These are phyloP conservation scores for Fusarium globosum DNA, from an alignment of 2,329 filamentous ascomycete genomes.

Conservation along the genomic window DNA sequence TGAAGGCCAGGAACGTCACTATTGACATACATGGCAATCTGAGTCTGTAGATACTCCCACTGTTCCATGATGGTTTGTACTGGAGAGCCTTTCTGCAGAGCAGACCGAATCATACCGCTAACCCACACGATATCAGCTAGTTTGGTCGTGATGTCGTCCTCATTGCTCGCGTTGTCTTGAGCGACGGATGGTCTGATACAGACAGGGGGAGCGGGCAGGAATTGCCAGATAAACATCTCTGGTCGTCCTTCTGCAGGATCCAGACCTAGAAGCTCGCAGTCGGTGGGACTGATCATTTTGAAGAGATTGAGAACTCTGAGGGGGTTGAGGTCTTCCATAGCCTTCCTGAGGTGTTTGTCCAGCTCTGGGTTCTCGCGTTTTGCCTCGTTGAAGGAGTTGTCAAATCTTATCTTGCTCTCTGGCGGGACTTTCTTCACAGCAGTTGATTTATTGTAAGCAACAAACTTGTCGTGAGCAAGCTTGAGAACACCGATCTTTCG, in stretches of 20 bases:
- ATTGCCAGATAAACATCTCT: slow-evolving; percentile 98
- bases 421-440: slow-evolving; percentile 87
- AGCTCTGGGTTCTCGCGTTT: slow-evolving; percentile 82
- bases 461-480: slow-evolving; percentile 92
- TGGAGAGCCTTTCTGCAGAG: slow-evolving; percentile 83
- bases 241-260: slow-evolving; percentile 88
- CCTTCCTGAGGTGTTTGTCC: slow-evolving; percentile 91
- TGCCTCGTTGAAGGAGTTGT: slow-evolving; percentile 84
- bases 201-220: slow-evolving; percentile 91
- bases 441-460: slow-evolving; percentile 87
- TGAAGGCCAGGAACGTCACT: slow-evolving; percentile 94
- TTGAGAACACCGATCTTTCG: slow-evolving; percentile 94
- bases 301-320: slow-evolving; percentile 90
- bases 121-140: slow-evolving; percentile 96
- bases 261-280: slow-evolving; percentile 92
- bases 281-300: slow-evolving; percentile 83
- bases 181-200: slow-evolving; percentile 94
- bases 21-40: slow-evolving; percentile 98
- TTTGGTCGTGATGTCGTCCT: slow-evolving; percentile 96
- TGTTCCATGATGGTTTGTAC: slow-evolving; percentile 95
- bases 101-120: slow-evolving; percentile 86
- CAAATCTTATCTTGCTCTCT: slow-evolving; percentile 83
- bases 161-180: slow-evolving; percentile 92
- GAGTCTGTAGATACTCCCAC: slow-evolving; percentile 96
- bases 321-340: slow-evolving; percentile 93